These are phyloP conservation scores for Elaeis guineensis DNA, from an alignment of 176 grass and related monocot genomes.

Conservation along the genomic window DNA sequence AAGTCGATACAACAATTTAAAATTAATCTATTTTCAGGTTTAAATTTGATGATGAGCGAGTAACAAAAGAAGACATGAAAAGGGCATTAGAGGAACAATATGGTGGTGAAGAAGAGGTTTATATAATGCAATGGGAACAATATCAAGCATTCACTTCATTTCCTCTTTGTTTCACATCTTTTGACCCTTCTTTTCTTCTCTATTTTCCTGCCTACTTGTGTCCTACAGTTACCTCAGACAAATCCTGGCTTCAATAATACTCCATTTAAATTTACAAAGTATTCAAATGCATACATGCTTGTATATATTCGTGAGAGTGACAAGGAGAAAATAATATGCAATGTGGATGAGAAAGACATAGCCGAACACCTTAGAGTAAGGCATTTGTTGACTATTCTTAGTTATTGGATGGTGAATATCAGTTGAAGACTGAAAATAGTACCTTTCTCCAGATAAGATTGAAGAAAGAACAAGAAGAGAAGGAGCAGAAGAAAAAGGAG, in stretches of 20 bases:
- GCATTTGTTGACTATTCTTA: neutral
- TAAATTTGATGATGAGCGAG: conserved; percentile 73
- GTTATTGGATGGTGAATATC: neutral
- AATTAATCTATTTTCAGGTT: conserved; percentile 37
- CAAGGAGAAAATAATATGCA: conserved; percentile 54
- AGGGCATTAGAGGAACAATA: conserved; percentile 63
- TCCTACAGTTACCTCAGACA: conserved; percentile 45
- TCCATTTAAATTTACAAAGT: conserved; percentile 61
- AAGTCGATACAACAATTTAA: neutral
- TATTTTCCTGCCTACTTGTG: neutral
- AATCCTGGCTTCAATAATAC: conserved; percentile 55
- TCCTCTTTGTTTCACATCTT: neutral
- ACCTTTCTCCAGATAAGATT: conserved; percentile 39
- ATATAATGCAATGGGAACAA: too few relatives aligned
- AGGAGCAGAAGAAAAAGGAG: conserved; percentile 62
- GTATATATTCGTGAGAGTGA: conserved; percentile 75
- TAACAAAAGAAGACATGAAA: conserved; percentile 57
- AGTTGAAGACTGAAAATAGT: neutral
- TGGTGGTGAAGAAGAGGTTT: conserved; percentile 72
- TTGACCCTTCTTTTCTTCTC: conserved; percentile 1
- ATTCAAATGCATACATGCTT: conserved; percentile 86
- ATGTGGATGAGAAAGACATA: conserved; percentile 64
- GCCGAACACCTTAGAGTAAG: conserved; percentile 61
- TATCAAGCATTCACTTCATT: neutral
- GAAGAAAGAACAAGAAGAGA: conserved; percentile 69